phyloP scores from a whole-genome alignment of 768 basidiomycete species.

The Myochromella boudieri region DNA sequence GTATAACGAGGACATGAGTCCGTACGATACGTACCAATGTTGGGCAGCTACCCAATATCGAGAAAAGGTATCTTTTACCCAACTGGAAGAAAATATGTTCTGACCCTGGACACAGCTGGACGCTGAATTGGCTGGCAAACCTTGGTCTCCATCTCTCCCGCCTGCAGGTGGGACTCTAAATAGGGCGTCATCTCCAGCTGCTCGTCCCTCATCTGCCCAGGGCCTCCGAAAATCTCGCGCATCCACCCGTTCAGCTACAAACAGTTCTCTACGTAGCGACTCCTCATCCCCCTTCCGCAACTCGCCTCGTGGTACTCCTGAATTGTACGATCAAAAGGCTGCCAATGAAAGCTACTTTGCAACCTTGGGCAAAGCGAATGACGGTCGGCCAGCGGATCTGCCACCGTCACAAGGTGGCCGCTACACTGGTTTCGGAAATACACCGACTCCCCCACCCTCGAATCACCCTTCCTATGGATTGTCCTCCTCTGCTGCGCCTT shows the following conservation, averaged over 20 bases:
- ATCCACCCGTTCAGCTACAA: constrained; percentile 51
- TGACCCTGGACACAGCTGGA: constrained; percentile 63
- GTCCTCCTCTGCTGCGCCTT: constrained; percentile 80
- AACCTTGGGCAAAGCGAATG: constrained; percentile 81
- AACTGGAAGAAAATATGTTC: constrained; percentile 2
- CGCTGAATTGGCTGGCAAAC: constrained; percentile 66
- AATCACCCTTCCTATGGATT: constrained; percentile 69
- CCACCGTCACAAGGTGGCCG: constrained; percentile 93
- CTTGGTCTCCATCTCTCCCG: constrained; percentile 78
- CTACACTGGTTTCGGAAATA: constrained; percentile 91
- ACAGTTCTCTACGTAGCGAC: constrained; percentile 48
- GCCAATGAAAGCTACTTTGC: constrained; percentile 88
- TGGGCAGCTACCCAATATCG: constrained; percentile 96
- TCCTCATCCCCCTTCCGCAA: constrained; percentile 54
- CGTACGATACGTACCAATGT: constrained; percentile 83
- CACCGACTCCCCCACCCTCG: constrained; percentile 59
- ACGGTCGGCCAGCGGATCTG: constrained; percentile 69
- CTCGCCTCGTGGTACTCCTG: constrained; percentile 45
- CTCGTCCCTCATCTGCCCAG: constrained; percentile 71
- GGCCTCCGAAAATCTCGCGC: constrained; percentile 88
- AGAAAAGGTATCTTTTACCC: constrained; percentile 68
- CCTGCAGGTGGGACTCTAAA: constrained; percentile 46
- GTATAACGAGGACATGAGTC: constrained; percentile 57
- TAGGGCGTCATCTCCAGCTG: constrained; percentile 43
- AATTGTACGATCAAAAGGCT: constrained; percentile 59